These are phyloP conservation scores for Ajuga chamaepitys DNA, from an alignment of 257 asterid genomes.

Conservation along the genomic window DNA sequence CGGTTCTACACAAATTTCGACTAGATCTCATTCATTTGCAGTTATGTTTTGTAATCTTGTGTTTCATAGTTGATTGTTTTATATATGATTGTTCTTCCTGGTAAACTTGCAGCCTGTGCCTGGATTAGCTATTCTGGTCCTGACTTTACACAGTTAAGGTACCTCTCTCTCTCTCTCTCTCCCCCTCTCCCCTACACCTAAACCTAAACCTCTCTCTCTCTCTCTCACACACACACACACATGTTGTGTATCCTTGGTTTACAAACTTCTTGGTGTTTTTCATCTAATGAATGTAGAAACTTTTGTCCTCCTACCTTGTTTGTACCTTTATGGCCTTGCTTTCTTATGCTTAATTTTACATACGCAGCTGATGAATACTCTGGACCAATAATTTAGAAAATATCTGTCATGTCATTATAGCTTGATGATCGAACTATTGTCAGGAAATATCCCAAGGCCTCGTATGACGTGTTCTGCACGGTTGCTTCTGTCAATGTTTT, in stretches of 20 bases:
- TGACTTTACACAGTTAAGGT: slow-evolving; percentile 11
- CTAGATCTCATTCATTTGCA: neutral
- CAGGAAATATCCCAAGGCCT: neutral
- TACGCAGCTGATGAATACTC: neutral
- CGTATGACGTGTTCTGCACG: neutral
- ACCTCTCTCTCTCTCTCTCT: slow-evolving; percentile 8
- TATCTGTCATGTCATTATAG: neutral
- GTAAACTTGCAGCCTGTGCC: slow-evolving; percentile 9
- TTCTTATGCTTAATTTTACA: neutral
- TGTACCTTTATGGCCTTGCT: neutral
- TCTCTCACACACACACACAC: neutral
- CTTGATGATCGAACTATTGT: neutral
- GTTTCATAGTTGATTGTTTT: slow-evolving; percentile 4
- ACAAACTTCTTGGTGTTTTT: neutral
- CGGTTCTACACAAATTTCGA: neutral
- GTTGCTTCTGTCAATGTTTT: neutral
- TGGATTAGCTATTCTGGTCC: neutral
- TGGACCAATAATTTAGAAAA: neutral
- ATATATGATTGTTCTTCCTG: neutral
- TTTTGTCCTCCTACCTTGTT: neutral
- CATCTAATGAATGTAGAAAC: neutral
- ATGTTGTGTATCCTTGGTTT: neutral
- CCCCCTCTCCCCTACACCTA: too few relatives aligned
- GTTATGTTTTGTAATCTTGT: neutral
- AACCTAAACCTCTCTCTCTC: neutral